phyloP scores from a whole-genome alignment of 2,329 filamentous ascomycete species.

The Hawksworthiomyces lignivorus region DNA sequence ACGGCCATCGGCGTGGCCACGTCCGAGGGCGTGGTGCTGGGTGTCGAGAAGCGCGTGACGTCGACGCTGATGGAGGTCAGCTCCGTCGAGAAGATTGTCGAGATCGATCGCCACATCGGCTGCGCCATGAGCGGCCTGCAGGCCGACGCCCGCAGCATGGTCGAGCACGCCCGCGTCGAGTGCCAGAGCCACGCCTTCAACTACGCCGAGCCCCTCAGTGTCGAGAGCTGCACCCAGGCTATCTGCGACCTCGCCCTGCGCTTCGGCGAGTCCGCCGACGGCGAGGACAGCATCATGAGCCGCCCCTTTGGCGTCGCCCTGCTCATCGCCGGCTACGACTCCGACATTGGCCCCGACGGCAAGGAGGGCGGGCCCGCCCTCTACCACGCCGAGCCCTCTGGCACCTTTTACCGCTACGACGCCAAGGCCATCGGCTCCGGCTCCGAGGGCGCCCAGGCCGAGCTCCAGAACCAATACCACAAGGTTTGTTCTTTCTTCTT shows the following conservation, averaged over 20 bases:
- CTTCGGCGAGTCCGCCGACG: slow-evolving; percentile 95
- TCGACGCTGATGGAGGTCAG: slow-evolving; percentile 95
- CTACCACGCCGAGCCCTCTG: slow-evolving; percentile 96
- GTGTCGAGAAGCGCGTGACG: slow-evolving; percentile 98
- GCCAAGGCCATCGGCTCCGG: slow-evolving; percentile 98
- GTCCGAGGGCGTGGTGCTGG: slow-evolving; percentile 87
- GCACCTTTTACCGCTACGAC: slow-evolving; percentile 98
- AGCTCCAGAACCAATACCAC: slow-evolving; percentile 98
- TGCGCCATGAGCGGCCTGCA: slow-evolving; percentile 98
- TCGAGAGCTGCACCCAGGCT: slow-evolving; percentile 97
- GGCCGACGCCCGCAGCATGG: slow-evolving; percentile 94
- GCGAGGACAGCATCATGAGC: slow-evolving; percentile 98
- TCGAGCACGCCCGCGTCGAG: slow-evolving; percentile 97
- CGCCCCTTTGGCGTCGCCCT: slow-evolving; percentile 94
- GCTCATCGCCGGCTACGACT: slow-evolving; percentile 89
- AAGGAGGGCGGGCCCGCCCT: slow-evolving; percentile 85
- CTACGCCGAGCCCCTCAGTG: slow-evolving; percentile 89
- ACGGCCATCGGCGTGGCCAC: slow-evolving; percentile 98
- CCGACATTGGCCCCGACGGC: slow-evolving; percentile 15
- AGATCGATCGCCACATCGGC: slow-evolving; percentile 97
- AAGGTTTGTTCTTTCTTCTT: slow-evolving; percentile 44
- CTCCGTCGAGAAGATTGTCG: slow-evolving; percentile 98
- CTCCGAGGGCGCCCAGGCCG: slow-evolving; percentile 93
- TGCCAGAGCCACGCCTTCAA: slow-evolving; percentile 96
- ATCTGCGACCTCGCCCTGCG: slow-evolving; percentile 95